phyloP scores from a whole-genome alignment of 176 grass and related monocot genomes.

The Aegilops sharonensis region DNA sequence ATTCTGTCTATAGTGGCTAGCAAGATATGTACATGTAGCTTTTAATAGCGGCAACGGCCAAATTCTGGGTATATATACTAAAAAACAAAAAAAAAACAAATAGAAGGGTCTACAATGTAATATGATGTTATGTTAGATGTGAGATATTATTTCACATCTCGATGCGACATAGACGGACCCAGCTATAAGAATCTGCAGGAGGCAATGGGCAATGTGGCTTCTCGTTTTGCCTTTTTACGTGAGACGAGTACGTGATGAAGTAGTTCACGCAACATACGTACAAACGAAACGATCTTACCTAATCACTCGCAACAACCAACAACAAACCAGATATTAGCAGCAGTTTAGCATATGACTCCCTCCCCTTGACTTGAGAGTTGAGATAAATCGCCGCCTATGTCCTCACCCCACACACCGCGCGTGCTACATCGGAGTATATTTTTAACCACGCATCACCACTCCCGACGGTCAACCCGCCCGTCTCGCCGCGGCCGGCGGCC shows the following conservation, averaged over 20 bases:
- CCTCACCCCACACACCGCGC: background rate
- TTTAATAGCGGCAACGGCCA: too few species aligned
- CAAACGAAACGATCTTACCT: background rate
- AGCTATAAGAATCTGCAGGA: background rate
- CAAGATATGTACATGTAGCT: too few species aligned
- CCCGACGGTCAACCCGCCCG: background rate
- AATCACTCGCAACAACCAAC: background rate
- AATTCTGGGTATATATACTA: too few species aligned
- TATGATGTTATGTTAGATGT: too few species aligned
- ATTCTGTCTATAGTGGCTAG: too few species aligned
- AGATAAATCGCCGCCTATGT: background rate
- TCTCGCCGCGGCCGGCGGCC: background rate
- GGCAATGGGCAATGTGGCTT: background rate
- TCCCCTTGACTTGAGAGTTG: background rate
- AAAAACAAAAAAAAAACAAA: too few species aligned
- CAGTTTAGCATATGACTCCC: background rate
- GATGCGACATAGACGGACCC: too few species aligned
- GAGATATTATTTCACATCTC: too few species aligned
- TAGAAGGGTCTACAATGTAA: too few species aligned
- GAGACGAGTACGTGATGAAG: background rate
- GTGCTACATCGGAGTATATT: background rate
- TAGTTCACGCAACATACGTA: background rate
- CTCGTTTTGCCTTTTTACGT: background rate
- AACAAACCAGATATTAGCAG: background rate
- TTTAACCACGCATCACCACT: background rate